Base-by-base conservation (phyloP, 2,329 filamentous ascomycete genomes). In the Paraphaeosphaeria minitans region DNA sequence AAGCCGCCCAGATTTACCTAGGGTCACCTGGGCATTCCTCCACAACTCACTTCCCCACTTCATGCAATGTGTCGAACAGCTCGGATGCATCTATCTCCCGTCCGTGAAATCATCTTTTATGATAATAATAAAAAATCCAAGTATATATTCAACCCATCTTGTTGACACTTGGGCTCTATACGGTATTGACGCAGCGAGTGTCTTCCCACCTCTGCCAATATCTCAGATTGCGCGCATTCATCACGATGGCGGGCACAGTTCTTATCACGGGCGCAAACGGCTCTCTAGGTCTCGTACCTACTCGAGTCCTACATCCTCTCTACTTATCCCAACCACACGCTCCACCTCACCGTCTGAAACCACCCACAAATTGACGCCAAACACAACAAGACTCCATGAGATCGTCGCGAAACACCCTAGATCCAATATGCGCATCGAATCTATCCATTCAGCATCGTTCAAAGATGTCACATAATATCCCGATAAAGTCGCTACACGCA, bases 221-320 rank as follows among this genome's bases (percentile, higher is more conserved):
- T 29, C 14, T 29, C 22, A n/a, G n/a, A 3, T 35, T 24, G 27
- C 43, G 2, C 22, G 14, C 10, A 16, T 29, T 8, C 31, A 50
- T 10, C 31, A 39, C 37, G 16, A 22, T 53, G 51, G 39, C 51
- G 14, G 60, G 61, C 10, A 64, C 66, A 39, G 52, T 66, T 3
- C 42, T 69, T 21, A 52, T 67, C 41, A 71, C 69, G 3, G 69
- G 67, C 16, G 67, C 68, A 21, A 72, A 71, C 47, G 60, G 67
- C 27, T 69, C 69, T 9, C 57, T 72, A 1, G 69, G 56, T n/a
- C 41, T 71, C 21, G 61, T 57, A 29, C 21, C 60, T 57, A 29
- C 58, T 64, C 10, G 61, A 67, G n/a, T 22, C 55, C 12, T 61
- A 64, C 45, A 39, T 70, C 13, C 63, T 70, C 29, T 24, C 53